These are phyloP conservation scores for Tulasnella sp. DNA, from an alignment of 768 basidiomycete species.

Conservation along the genomic window DNA sequence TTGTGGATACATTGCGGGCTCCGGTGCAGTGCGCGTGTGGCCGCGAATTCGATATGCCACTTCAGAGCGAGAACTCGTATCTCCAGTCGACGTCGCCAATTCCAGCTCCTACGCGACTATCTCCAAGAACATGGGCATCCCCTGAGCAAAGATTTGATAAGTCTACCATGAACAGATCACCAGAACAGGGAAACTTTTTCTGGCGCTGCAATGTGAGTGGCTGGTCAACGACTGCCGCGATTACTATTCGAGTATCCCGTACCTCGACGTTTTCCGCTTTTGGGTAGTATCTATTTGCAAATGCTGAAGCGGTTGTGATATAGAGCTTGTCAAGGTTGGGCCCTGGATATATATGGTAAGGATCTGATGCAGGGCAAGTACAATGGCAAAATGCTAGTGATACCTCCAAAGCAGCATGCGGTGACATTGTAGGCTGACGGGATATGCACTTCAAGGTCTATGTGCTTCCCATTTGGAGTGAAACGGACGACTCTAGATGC, in stretches of 20 bases:
- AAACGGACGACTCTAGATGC: conserved; percentile 51
- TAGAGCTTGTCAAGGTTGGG: conserved; percentile 52
- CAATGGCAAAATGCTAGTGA: no score
- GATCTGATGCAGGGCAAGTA: conserved; percentile 9
- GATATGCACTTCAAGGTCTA: conserved; percentile 48
- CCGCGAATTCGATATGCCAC: no score
- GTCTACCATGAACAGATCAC: conserved; percentile 45
- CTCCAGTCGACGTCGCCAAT: conserved; percentile 10
- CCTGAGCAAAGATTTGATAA: conserved; percentile 20
- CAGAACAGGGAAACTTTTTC: conserved; percentile 42
- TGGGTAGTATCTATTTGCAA: conserved; percentile 42
- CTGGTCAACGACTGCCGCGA: no score
- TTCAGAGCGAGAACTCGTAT: conserved; percentile 2
- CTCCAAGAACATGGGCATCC: neutral
- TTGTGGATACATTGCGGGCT: no score
- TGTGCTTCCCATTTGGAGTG: conserved; percentile 36
- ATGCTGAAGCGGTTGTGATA: conserved; percentile 36
- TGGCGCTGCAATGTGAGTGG: conserved; percentile 26
- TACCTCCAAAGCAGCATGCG: conserved; percentile 61
- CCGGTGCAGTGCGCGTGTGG: no score
- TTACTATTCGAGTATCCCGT: no score
- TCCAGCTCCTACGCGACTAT: neutral
- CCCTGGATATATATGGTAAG: conserved; percentile 30
- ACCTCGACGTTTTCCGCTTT: conserved; percentile 32
- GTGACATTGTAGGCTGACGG: conserved; percentile 56